Conservation (phyloP, 108 stramenopile genomes). For the Skeletonema potamos region DNA sequence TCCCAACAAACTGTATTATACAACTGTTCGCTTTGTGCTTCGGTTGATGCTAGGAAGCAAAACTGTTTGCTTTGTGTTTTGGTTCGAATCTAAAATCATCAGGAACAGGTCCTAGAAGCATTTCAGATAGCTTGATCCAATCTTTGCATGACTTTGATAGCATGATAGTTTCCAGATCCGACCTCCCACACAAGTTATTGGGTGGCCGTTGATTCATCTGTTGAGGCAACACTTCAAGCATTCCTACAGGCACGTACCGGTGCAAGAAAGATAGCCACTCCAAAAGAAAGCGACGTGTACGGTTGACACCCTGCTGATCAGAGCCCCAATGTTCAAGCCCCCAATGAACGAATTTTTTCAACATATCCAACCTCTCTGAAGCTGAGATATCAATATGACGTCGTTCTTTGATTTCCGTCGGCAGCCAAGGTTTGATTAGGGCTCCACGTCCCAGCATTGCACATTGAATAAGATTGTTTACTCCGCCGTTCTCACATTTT, state of each 20-base stretch:
- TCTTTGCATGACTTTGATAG: constrained; percentile 67
- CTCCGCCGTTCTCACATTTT: constrained; percentile 3
- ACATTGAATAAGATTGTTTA: constrained; percentile 63
- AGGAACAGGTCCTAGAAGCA: constrained; percentile 93
- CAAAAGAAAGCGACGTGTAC: constrained; percentile 92
- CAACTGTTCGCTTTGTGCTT: too few relatives aligned
- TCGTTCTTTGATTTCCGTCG: constrained; percentile 95
- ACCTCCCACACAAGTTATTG: constrained; percentile 52
- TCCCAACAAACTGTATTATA: too few relatives aligned
- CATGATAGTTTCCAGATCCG: constrained; percentile 81
- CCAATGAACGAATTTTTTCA: constrained; percentile 89
- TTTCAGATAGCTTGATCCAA: constrained; percentile 96
- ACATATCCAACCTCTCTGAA: constrained; percentile 91
- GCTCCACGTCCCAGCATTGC: constrained; percentile 98
- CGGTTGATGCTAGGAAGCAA: too few relatives aligned
- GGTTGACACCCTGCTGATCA: constrained; percentile 95
- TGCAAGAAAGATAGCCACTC: constrained; percentile 97
- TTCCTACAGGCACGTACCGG: constrained; percentile 95
- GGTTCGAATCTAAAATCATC: constrained; percentile 92
- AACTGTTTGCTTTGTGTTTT: constrained; percentile 91
- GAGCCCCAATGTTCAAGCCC: constrained; percentile 98
- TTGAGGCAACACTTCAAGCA: constrained; percentile 87
- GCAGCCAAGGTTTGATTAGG: constrained; percentile 98
- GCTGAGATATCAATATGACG: constrained; percentile 95
- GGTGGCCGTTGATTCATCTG: constrained; percentile 96